A percentile compares a stretch with the other conserved stretches of the same genome.
Evolutionary conservation across 805 yeast genomes (phyloP).

Genomic region (Sugiyamaella boreocaroliniensis): DNA sequence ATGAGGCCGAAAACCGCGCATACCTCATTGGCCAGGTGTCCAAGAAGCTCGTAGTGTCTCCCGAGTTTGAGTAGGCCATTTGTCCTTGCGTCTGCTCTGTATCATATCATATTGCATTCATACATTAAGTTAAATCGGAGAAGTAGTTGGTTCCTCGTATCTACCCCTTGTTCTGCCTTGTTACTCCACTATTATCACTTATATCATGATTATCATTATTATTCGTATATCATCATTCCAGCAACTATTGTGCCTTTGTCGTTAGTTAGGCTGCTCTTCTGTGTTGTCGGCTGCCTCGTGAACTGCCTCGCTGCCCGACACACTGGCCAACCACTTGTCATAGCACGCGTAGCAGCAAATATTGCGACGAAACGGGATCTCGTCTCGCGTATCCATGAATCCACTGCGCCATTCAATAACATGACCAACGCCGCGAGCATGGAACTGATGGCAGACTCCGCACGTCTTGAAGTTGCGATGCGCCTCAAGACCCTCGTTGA

Average conservation of each 20-base stretch:
- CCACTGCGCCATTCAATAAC: constrained; percentile 31
- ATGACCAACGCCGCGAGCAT: constrained; percentile 24
- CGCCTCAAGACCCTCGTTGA: constrained; percentile 20
- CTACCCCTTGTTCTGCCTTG: too few species aligned
- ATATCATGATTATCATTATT: too few species aligned
- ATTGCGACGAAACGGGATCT: constrained; percentile 7
- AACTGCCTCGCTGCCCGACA: too few species aligned
- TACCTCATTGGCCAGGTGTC: constrained; percentile 49
- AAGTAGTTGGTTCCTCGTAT: too few species aligned
- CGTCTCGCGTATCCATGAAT: constrained; percentile 3
- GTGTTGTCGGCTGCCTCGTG: too few species aligned
- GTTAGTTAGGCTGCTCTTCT: too few species aligned
- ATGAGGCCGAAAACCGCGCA: constrained; percentile 39
- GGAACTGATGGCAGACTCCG: constrained; percentile 25
- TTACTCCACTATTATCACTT: too few species aligned
- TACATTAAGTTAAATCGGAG: too few species aligned
- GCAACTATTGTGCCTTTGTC: too few species aligned
- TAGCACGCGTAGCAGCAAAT: constrained; percentile 13
- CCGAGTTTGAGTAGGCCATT: constrained; percentile 30
- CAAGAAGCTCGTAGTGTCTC: constrained; percentile 54
- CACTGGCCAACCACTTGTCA: constrained; percentile 9
- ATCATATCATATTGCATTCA: neutral
- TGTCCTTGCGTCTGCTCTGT: neutral
- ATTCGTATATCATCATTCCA: too few species aligned
- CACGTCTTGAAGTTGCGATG: constrained; percentile 19